Conservation (phyloP, 164 flowering plant genomes). For the Aristolochia californica region DNA sequence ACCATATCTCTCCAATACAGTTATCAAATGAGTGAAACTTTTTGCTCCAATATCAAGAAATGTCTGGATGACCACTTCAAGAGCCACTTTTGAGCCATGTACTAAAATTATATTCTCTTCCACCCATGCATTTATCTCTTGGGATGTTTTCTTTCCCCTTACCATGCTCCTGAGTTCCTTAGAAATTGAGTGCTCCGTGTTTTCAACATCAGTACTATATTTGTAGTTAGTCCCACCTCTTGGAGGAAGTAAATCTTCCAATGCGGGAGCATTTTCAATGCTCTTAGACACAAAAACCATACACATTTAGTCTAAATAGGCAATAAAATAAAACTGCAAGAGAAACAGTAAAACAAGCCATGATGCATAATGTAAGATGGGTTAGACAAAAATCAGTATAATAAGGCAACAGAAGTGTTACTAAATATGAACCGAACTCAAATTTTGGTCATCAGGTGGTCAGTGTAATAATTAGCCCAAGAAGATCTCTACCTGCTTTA, state of each 20-base stretch:
- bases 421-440: too few species aligned
- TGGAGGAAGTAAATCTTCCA: conserved; percentile 92
- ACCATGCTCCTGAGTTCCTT: conserved; percentile 67
- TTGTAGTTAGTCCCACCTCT: conserved; percentile 63
- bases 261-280: conserved; percentile 78
- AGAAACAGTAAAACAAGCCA: not conserved
- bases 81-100: conserved; percentile 59
- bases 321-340: not conserved
- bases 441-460: too few species aligned
- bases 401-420: too few species aligned
- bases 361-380: too few species aligned
- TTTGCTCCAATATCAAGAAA: conserved; percentile 96
- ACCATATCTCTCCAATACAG: conserved; percentile 95
- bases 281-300: conserved; percentile 33
- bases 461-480: too few species aligned
- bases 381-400: too few species aligned
- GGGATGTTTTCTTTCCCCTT: conserved; percentile 56
- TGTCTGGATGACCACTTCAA: conserved; percentile 67
- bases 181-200: conserved; percentile 42
- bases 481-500: conserved; percentile 71
- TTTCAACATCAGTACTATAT: conserved; percentile 48
- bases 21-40: conserved; percentile 93
- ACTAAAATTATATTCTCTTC: conserved; percentile 69
- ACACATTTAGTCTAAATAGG: too few species aligned
- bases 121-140: conserved; percentile 72